Evolutionary conservation across 345 rosid species (phyloP).

Genomic region (Noccaea caerulescens): DNA sequence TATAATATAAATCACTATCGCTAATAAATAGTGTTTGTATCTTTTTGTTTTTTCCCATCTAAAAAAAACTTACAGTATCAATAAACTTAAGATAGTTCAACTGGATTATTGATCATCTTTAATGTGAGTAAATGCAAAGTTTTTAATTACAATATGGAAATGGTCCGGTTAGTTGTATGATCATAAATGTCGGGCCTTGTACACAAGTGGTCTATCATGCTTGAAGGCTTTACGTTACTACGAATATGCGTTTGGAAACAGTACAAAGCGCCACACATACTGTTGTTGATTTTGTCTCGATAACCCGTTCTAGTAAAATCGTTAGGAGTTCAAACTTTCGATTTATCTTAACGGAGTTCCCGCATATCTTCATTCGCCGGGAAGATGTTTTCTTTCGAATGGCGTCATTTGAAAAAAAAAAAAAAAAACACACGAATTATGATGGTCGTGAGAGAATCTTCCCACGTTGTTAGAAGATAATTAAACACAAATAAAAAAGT

Average conservation of each 20-base stretch:
- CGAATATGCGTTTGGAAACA: not conserved
- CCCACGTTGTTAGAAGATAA: conserved; percentile 32
- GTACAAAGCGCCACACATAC: too few relatives aligned
- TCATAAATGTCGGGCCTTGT: not conserved
- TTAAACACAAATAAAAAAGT: conserved; percentile 23
- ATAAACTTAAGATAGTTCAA: too few relatives aligned
- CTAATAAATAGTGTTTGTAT: too few relatives aligned
- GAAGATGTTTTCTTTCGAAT: conserved; percentile 29
- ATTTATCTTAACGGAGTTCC: not conserved
- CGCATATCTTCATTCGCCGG: conserved; percentile 14
- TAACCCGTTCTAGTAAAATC: too few relatives aligned
- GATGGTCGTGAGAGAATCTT: conserved; percentile 39
- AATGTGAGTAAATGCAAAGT: not conserved
- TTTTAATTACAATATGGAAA: not conserved
- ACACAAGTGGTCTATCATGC: too few relatives aligned
- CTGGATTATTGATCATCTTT: too few relatives aligned
- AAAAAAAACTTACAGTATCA: too few relatives aligned
- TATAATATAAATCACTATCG: too few relatives aligned
- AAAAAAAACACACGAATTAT: not conserved
- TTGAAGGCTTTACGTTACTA: not conserved
- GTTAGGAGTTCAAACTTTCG: not conserved
- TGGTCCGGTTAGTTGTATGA: not conserved
- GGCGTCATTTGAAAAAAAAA: not conserved
- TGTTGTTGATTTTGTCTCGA: too few relatives aligned
- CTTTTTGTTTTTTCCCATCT: too few relatives aligned